Conservation (phyloP, 1,139 yeast genomes). For the Hemisphaericaspora xylanilytica region DNA sequence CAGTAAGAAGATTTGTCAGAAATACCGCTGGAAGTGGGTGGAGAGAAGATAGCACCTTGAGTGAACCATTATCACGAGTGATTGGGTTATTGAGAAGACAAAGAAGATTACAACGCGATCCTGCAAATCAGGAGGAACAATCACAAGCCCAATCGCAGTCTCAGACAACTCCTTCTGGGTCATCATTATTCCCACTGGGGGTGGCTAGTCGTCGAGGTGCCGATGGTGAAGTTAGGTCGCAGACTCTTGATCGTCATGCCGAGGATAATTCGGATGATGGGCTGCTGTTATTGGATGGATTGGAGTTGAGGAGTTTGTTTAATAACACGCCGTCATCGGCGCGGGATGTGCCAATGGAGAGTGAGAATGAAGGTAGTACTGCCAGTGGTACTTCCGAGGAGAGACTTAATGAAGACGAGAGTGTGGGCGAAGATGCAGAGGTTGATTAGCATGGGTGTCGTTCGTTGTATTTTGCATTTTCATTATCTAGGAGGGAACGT, state of each 20-base stretch:
- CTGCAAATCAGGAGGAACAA: neutral
- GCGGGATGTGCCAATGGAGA: neutral
- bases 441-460: too few relatives aligned
- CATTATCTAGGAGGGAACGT: too few relatives aligned
- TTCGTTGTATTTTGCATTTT: too few relatives aligned
- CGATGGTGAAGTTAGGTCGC: constrained; percentile 45
- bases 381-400: too few relatives aligned
- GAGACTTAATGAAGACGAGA: neutral
- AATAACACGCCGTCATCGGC: constrained; percentile 2
- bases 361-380: neutral
- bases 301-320: constrained; percentile 2
- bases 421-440: neutral
- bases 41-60: constrained; percentile 6
- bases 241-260: constrained; percentile 8
- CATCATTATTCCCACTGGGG: constrained; percentile 48
- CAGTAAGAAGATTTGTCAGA: constrained; percentile 16
- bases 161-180: too few relatives aligned
- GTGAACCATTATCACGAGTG: constrained; percentile 24
- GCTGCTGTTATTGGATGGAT: neutral
- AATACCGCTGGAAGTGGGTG: constrained; percentile 13
- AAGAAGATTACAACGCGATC: constrained; percentile 6
- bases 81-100: constrained; percentile 24
- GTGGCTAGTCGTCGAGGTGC: constrained; percentile 52
- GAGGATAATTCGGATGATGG: neutral
- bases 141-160: constrained; percentile 6